These are phyloP conservation scores for Xylaria polymorpha DNA, from an alignment of 2,329 filamentous ascomycete genomes.

Conservation along the genomic window DNA sequence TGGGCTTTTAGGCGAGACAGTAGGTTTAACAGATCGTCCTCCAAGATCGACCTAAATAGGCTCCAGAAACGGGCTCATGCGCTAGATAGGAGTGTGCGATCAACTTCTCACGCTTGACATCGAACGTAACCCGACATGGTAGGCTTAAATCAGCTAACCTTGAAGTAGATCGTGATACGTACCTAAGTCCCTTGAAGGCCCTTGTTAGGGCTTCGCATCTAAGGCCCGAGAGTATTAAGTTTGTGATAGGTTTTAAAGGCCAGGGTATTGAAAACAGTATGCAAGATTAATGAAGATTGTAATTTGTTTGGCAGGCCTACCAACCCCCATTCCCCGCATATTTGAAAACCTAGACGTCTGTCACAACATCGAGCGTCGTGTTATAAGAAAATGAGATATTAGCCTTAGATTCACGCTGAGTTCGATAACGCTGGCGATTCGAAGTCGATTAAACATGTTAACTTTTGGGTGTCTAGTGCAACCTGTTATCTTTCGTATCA, in stretches of 20 bases:
- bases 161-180: background rate
- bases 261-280: too few species aligned
- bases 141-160: background rate
- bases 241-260: background rate
- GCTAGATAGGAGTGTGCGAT: background rate
- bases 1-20: background rate
- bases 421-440: too few species aligned
- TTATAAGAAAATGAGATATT: background rate
- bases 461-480: too few species aligned
- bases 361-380: background rate
- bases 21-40: background rate
- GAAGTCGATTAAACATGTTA: too few species aligned
- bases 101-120: background rate
- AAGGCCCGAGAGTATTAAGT: background rate
- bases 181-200: too few species aligned
- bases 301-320: background rate
- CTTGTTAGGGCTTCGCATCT: too few species aligned
- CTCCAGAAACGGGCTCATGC: background rate
- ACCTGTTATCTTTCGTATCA: too few species aligned
- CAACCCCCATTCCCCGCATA: background rate
- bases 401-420: too few species aligned
- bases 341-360: background rate
- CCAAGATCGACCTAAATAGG: background rate
- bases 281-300: too few species aligned
- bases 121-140: background rate